Base-by-base conservation (phyloP, 371 early-diverging fungal species). In the Entomophthora muscae region DNA sequence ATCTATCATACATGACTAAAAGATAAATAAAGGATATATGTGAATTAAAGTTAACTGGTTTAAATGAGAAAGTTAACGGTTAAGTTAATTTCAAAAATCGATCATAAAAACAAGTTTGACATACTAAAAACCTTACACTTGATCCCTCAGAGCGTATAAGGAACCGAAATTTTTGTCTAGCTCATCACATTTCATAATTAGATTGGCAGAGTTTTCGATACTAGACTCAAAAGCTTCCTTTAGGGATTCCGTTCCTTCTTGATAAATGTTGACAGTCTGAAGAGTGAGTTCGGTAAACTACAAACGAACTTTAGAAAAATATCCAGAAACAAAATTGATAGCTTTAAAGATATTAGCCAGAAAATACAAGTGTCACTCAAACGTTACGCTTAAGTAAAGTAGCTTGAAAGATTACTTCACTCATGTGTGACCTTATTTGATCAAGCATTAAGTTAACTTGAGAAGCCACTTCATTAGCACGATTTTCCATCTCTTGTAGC, bases 151-250 rank as follows among this genome's bases (percentile, higher is more conserved):
- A 27, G 22, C 21, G 56, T 55, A 27, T 13, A 55, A 12, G 7
- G 56, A 22, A 27, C 24, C 56, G 23, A 55, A 55, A 55, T 55
- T 27, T 27, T 55, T 55, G 56, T 55, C 56, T 23, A 55, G 23
- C 23, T 55, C 56, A 21, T 55, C 56, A 21, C 52, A 55, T 27
- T 55, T 55, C 56, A 22, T 22, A 27, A 55, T 55, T 10, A 55
- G 56, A 10, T 55, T 27, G 12, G 27, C 56, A 5, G 56, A 24
- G 27, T 27, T 55, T 27, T 55, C 24, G 23, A 55, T 55, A 55
- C 56, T 27, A 24, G 22, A 3, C 56, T 55, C 56, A 10, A 55
- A 22, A 10, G 56, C 21, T 22, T 55, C 27, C 23, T 27, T 27
- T 22, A 55, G 24, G 23, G 24, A 24, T 22, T 55, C 56, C 21